phyloP scores from a whole-genome alignment of 805 yeast species.

The Grigorovia humatica region DNA sequence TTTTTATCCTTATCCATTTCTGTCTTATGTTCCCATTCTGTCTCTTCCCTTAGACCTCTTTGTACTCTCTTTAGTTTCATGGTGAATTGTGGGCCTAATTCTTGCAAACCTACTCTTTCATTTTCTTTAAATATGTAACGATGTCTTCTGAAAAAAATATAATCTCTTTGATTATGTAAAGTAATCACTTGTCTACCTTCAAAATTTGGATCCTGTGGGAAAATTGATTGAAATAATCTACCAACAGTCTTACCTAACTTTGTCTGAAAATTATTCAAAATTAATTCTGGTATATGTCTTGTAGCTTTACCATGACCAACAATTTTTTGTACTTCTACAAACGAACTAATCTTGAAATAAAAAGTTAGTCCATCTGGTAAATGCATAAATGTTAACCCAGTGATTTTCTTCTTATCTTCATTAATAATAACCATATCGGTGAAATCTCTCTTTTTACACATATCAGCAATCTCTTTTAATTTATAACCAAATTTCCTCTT shows the following conservation, averaged over 20 bases:
- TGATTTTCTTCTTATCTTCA: slow-evolving; percentile 87
- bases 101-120: slow-evolving; percentile 89
- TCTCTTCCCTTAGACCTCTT: slow-evolving; percentile 82
- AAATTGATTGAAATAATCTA: slow-evolving; percentile 77
- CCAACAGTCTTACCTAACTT: slow-evolving; percentile 91
- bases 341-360: slow-evolving; percentile 75
- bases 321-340: slow-evolving; percentile 64
- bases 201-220: slow-evolving; percentile 89
- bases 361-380: slow-evolving; percentile 93
- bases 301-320: slow-evolving; percentile 88
- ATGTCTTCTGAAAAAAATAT: slow-evolving; percentile 89
- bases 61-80: slow-evolving; percentile 79
- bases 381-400: slow-evolving; percentile 87
- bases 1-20: slow-evolving; percentile 95
- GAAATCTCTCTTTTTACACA: slow-evolving; percentile 71
- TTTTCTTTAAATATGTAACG: slow-evolving; percentile 83
- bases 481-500: slow-evolving; percentile 77
- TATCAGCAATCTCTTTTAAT: slow-evolving; percentile 78
- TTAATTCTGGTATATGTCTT: slow-evolving; percentile 81
- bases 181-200: slow-evolving; percentile 95
- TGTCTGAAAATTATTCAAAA: slow-evolving; percentile 86
- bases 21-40: slow-evolving; percentile 93
- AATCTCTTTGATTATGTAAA: slow-evolving; percentile 92
- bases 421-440: slow-evolving; percentile 84
- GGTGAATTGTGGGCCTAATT: slow-evolving; percentile 94